Evolutionary conservation across 306 rosid genomes (phyloP).

Genomic region (Pyrus communis): DNA sequence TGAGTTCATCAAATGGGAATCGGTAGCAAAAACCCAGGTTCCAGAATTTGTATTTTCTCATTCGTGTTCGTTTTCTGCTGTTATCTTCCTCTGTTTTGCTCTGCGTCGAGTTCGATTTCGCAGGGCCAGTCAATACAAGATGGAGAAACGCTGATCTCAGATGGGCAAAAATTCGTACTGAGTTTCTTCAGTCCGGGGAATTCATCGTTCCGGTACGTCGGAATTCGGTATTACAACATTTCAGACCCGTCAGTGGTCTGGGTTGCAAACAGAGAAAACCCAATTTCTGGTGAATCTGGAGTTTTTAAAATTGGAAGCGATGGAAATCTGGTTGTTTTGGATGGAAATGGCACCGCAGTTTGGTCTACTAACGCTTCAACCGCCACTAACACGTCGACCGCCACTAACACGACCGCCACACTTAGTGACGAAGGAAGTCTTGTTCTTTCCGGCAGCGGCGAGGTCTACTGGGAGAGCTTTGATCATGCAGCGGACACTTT

Average conservation of each 20-base stretch:
- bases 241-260: conserved; percentile 22
- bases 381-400: conserved; percentile 3
- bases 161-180: conserved; percentile 26
- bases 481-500: conserved; percentile 53
- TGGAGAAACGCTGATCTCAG: conserved; percentile 30
- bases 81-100: conserved; percentile 18
- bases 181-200: conserved; percentile 53
- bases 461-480: conserved; percentile 51
- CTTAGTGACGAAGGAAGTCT: conserved; percentile 45
- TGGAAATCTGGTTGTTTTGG: conserved; percentile 45
- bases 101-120: conserved; percentile 30
- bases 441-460: conserved; percentile 15
- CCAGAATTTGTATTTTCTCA: background rate
- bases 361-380: conserved; percentile 44
- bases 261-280: conserved; percentile 68
- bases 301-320: conserved; percentile 27
- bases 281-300: conserved; percentile 39
- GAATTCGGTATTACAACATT: conserved; percentile 54
- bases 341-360: conserved; percentile 16
- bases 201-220: conserved; percentile 47
- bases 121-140: conserved; percentile 24
- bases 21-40: conserved; percentile 3
- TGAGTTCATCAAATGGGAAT: conserved; percentile 12
- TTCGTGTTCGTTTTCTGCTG: conserved; percentile 16
- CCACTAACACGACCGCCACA: conserved; percentile 15